Percentiles rank a stretch among this genome's conserved stretches.
These are phyloP conservation scores for Hypoxylon sp. DNA, from an alignment of 2,329 filamentous ascomycete species.

Conservation along the genomic window DNA sequence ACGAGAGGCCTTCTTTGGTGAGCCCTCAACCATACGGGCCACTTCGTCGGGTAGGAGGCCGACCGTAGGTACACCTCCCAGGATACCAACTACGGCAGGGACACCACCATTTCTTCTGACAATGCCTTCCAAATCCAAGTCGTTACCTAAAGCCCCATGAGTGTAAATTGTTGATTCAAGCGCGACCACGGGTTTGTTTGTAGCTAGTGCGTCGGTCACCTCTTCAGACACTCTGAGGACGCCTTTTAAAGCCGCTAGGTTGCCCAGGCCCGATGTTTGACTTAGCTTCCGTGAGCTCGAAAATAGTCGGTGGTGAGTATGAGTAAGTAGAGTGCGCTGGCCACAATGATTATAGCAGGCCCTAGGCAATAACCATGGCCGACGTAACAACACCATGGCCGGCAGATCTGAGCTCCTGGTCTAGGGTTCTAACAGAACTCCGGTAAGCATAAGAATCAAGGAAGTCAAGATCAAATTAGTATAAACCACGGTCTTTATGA, in stretches of 20 bases:
- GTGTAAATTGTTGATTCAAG: conserved; percentile 98
- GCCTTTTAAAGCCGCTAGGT: conserved; percentile 54
- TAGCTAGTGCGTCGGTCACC: conserved; percentile 81
- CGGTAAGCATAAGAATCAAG: conserved; percentile 14
- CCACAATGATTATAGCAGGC: conserved; percentile 21
- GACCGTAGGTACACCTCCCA: conserved; percentile 86
- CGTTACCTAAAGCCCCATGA: conserved; percentile 86
- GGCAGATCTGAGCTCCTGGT: neutral
- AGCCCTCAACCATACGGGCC: conserved; percentile 77
- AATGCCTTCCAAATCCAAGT: conserved; percentile 80
- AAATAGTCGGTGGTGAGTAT: conserved; percentile 24
- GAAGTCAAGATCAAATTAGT: neutral
- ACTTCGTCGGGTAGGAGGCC: conserved; percentile 83
- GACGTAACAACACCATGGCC: conserved; percentile 41
- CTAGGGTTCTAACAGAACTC: neutral
- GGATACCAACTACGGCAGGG: conserved; percentile 90
- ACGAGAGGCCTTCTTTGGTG: conserved; percentile 85
- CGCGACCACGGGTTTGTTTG: conserved; percentile 87
- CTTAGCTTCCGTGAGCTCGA: conserved; percentile 33
- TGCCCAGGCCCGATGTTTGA: conserved; percentile 35
- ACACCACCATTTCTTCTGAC: conserved; percentile 86
- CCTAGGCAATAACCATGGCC: conserved; percentile 27
- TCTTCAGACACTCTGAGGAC: conserved; percentile 85
- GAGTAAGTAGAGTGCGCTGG: conserved; percentile 12
- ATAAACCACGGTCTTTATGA: neutral